Evolutionary conservation across 805 yeast genomes (phyloP).

Genomic region (Yamadazyma akitaensis): DNA sequence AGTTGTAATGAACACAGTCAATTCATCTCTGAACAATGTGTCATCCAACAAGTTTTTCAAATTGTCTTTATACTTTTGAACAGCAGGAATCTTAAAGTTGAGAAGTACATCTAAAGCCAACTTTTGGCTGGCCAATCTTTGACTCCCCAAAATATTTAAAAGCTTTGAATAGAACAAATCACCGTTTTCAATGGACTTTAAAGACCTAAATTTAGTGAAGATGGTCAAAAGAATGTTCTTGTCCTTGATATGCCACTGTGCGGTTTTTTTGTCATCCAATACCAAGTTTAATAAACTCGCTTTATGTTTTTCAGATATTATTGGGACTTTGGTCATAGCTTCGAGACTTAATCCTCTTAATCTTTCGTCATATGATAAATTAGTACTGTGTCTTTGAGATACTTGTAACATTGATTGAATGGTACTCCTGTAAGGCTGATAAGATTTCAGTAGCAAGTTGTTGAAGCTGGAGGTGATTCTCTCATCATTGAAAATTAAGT

Average conservation of each 20-base stretch:
- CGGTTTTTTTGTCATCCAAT: slow-evolving; percentile 27
- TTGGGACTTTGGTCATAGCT: slow-evolving; percentile 56
- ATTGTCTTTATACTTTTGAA: slow-evolving; percentile 70
- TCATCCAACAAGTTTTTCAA: slow-evolving; percentile 77
- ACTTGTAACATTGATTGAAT: slow-evolving; percentile 35
- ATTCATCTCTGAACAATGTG: slow-evolving; percentile 79
- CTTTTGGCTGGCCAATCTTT: slow-evolving; percentile 61
- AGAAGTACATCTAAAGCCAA: slow-evolving; percentile 68
- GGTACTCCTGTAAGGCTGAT: slow-evolving; percentile 29
- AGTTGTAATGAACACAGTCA: slow-evolving; percentile 57
- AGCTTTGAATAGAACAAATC: slow-evolving; percentile 53
- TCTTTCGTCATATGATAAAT: slow-evolving; percentile 38
- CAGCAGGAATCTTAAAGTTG: slow-evolving; percentile 54
- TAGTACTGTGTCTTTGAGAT: slow-evolving; percentile 35
- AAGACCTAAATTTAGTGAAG: slow-evolving; percentile 61
- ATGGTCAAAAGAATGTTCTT: slow-evolving; percentile 56
- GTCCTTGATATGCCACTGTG: slow-evolving; percentile 48
- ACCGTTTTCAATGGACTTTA: slow-evolving; percentile 51
- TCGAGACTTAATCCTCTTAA: slow-evolving; percentile 57
- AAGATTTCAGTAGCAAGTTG: slow-evolving; percentile 19
- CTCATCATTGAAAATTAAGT: slow-evolving; percentile 39
- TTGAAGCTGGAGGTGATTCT: slow-evolving; percentile 43
- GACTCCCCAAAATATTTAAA: slow-evolving; percentile 57
- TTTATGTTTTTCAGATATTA: slow-evolving; percentile 65
- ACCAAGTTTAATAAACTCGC: slow-evolving; percentile 56